Evolutionary conservation across 1,284 basidiomycete genomes (phyloP), one percentile per base, ranked within the genome.

Genomic region (Anthracocystis walkeri): DNA sequence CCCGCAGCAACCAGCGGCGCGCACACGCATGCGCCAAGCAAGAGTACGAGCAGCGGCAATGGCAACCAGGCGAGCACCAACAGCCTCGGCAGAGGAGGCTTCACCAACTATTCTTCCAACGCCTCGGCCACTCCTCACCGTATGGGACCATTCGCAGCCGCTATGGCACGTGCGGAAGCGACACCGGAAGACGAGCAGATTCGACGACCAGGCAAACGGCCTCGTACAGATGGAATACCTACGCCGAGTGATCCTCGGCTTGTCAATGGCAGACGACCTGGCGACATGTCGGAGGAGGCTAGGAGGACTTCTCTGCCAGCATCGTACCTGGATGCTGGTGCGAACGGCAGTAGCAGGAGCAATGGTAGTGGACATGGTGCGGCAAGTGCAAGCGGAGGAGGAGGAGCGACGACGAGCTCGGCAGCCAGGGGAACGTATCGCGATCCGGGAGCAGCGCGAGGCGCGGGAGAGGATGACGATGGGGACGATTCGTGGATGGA

Each of bases 161-260:
- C 57, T 5, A 52, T 50, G 38, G 38, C 53, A 2, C 65, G 62
- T n/a, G 61, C 53, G 3, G 61, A 74, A 8, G 65, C 61, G 11
- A 75, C 67, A 12, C 64, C 67, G 4, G 74, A 72, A 25, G 74
- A 76, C 51, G 73, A 75, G 48, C 67, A 71, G 63, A 67, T 75
- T 7, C 64, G 73, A 7, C 63, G 67, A 5, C 73, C 73, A 2
- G 73, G 67, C 40, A 75, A 75, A 48, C 59, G 73, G 4, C 53
- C 53, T 1, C 65, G 72, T 2, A 40, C 35, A 1, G 66, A 69
- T 10, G 56, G 25, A 11, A 52, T 65, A 7, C 58, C 62, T 0
- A 58, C 51, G 10, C 59, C 59, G 4, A 45, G 42, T 35, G 61
- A 69, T 25, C 71, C 65, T 16, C 50, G 71, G 11, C 44, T 65